Conservation (phyloP, 1,284 basidiomycete genomes). For the Rhizoctonia solani region DNA sequence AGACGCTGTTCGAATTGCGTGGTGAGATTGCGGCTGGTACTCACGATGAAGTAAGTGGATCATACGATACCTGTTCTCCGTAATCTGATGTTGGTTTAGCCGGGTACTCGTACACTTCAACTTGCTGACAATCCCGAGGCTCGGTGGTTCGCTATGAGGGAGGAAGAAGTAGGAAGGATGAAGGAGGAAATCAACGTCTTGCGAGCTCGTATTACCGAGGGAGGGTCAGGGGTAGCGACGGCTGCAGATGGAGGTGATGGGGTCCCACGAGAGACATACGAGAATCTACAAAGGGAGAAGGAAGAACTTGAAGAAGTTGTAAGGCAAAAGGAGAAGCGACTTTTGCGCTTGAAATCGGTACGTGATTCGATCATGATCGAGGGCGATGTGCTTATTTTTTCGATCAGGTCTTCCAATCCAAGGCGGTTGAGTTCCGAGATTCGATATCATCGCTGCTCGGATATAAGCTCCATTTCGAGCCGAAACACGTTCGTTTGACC, state of each 20-base stretch:
- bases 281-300: slow-evolving; percentile 65
- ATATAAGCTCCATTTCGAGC: slow-evolving; percentile 82
- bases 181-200: slow-evolving; percentile 65
- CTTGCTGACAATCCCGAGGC: slow-evolving; percentile 72
- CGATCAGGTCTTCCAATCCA: slow-evolving; percentile 66
- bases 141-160: slow-evolving; percentile 53
- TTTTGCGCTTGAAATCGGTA: slow-evolving; percentile 72
- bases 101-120: slow-evolving; percentile 63
- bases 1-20: slow-evolving; percentile 71
- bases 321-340: slow-evolving; percentile 73
- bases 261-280: slow-evolving; percentile 71
- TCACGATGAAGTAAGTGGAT: slow-evolving; percentile 50
- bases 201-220: slow-evolving; percentile 54
- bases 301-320: slow-evolving; percentile 61
- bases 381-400: background rate
- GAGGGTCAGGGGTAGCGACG: slow-evolving; percentile 1
- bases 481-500: slow-evolving; percentile 80
- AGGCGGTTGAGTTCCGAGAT: slow-evolving; percentile 79
- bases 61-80: background rate
- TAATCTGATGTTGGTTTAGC: slow-evolving; percentile 57
- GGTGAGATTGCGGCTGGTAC: slow-evolving; percentile 76
- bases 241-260: slow-evolving; percentile 46
- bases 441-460: slow-evolving; percentile 80
- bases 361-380: slow-evolving; percentile 17
- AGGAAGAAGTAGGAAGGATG: slow-evolving; percentile 59